A percentile compares a stretch with the other conserved stretches of the same genome.
Conservation (phyloP, 1,139 yeast genomes). For the Tardiomyces digboiensis region DNA sequence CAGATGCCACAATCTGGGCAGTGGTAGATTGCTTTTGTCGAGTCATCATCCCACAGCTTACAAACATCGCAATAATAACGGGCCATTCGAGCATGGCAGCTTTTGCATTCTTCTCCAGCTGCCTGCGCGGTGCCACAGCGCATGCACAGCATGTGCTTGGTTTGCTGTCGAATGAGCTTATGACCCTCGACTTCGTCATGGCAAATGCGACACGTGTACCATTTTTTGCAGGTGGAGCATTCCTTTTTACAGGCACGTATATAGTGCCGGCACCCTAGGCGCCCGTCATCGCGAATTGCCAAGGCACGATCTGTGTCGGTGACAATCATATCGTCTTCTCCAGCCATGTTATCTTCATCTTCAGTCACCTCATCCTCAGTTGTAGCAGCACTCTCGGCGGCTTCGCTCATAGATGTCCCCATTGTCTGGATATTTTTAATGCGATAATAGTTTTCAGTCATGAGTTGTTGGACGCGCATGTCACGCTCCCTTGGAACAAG, state of each 20-base stretch:
- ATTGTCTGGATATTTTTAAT: neutral
- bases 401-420: conserved; percentile 4
- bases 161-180: conserved; percentile 51
- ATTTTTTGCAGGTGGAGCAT: conserved; percentile 62
- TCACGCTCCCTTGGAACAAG: conserved; percentile 17
- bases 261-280: conserved; percentile 77
- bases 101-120: conserved; percentile 59
- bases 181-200: conserved; percentile 62
- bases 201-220: conserved; percentile 81
- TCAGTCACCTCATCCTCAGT: conserved; percentile 15
- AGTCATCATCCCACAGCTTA: conserved; percentile 69
- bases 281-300: conserved; percentile 35
- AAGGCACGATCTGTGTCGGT: conserved; percentile 40
- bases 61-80: conserved; percentile 71
- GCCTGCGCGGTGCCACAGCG: conserved; percentile 64
- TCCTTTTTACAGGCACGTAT: conserved; percentile 77
- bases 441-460: conserved; percentile 6
- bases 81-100: conserved; percentile 60
- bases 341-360: conserved; percentile 5
- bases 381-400: conserved; percentile 4
- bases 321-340: conserved; percentile 22
- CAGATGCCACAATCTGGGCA: conserved; percentile 93
- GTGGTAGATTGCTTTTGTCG: conserved; percentile 74
- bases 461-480: conserved; percentile 7
- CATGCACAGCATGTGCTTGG: conserved; percentile 73